Base-by-base conservation (phyloP, 1,284 basidiomycete genomes). In the Trichosporon ovoides region DNA sequence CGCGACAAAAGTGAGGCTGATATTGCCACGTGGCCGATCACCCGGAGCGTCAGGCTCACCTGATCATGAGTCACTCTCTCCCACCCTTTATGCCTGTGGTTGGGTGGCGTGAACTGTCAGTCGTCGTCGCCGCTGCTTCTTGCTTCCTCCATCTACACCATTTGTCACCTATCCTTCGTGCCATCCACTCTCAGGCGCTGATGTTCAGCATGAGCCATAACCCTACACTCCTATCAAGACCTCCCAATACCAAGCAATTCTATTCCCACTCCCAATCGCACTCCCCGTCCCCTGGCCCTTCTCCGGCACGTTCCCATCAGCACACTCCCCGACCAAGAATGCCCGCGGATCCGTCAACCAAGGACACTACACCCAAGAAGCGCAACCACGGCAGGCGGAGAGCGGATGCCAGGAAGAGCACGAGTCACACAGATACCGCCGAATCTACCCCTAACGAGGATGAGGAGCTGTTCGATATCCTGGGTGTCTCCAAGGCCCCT, bases 391-490 rank as follows among this genome's bases (percentile, higher is more conserved):
- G 43, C 22, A 13, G 43, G 13, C 43, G 43, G 14, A 4, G 43
- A 22, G 43, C 43, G 22, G 43, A 48, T 13, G 43, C 43, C 13
- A 13, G 43, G 43, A 48, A 48, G 43, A 48, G 28, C 28, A 22
- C 43, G n/a, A 33, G 38, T 16, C 56, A 60, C 13, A 43, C 53
- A 10, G 55, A 53, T 28, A 55, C 54, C 16, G 50, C 33, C 14
- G 61, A 63, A 31, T 35, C 49, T 1, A 48, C 22, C 14, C 43
- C 43, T 3, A 50, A 51, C 33, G 68, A 68, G 31, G 66, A 71
- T 24, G 66, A 67, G n/a, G 64, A 64, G 20, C 56, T 73, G 33
- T 66, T 73, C 33, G 66, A 73, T 51, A 56, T 73, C 12, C 65
- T 73, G 7, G 71, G 71, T 7, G 65, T 72, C 2, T 33, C 55